Evolutionary conservation across 169 alveolate genomes (phyloP).

Genomic region (Plasmodium adleri): DNA sequence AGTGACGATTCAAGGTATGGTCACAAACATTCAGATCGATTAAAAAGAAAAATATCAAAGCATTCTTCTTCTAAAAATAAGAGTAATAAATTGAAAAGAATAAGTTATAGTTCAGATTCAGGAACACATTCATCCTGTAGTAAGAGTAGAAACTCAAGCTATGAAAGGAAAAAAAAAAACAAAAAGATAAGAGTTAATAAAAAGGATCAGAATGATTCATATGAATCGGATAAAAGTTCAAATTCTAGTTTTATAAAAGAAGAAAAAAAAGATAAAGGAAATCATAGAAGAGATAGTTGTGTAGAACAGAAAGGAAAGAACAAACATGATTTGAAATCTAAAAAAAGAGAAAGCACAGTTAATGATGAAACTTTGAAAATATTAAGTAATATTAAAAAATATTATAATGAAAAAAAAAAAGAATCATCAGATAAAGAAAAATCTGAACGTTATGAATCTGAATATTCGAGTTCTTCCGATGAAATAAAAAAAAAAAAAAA

Average conservation of each 20-base stretch:
- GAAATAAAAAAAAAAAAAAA: constrained; percentile 7
- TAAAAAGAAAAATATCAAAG: too few relatives aligned
- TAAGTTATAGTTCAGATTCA: too few relatives aligned
- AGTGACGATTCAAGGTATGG: too few relatives aligned
- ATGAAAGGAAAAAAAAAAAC: constrained; percentile 7
- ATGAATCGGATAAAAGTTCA: too few relatives aligned
- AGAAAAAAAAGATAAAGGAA: neutral
- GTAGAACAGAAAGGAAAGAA: neutral
- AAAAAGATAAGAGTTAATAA: neutral
- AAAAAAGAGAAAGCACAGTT: neutral
- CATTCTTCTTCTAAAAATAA: too few relatives aligned
- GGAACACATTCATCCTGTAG: too few relatives aligned
- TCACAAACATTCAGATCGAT: too few relatives aligned
- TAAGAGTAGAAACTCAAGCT: neutral
- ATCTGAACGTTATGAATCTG: neutral
- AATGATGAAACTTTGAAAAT: constrained; percentile 40
- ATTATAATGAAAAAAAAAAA: constrained; percentile 34
- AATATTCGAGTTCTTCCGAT: neutral
- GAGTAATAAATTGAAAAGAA: too few relatives aligned
- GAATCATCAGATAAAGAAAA: neutral
- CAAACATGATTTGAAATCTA: neutral
- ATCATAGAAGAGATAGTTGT: too few relatives aligned
- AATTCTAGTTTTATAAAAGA: neutral
- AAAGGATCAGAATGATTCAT: neutral
- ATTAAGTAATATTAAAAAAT: constrained; percentile 49